Base-by-base conservation (phyloP, 306 rosid species). In the Sindora glabra region DNA sequence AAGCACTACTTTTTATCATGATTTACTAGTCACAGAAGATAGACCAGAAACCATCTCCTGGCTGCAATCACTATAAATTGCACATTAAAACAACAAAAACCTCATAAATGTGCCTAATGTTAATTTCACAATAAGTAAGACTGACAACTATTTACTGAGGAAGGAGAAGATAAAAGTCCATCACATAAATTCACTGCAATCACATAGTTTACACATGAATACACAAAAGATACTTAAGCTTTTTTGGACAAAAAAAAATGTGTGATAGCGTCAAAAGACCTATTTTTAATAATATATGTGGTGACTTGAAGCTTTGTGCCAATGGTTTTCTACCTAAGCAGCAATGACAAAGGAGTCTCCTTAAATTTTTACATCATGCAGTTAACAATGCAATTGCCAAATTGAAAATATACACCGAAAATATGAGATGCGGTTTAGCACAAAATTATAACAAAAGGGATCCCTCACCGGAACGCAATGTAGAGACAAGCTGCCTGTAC, bases 401-500 rank as follows among this genome's bases (percentile, higher is more conserved):
- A 71, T 38, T 44, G 52, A 34, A 73, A 65, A 36, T 3, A 15
- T 14, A 38, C 5, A 45, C 13, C 65, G 26, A 37, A 41, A 39
- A 61, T 39, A 38, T 54, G 18, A 38, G 29, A 45, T 56, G 17
- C 3, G 13, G 54, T 26, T 10, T 51, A 16, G 8, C 25, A 29
- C 37, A 60, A 39, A 33, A 22, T 18, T 15, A 48, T 41, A 9
- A 27, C 8, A 42, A 46, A 57, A 41, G 45, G 36, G 62, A n/a
- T n/a, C 56, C 16, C 67, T 49, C 70, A 89, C 95, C 95, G 81
- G 61, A 90, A 89, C 25, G 96, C 89, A 74, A 86, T 77, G 70
- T 89, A 89, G 14, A 86, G 84, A 78, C 96, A 89, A 37, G 96
- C 83, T 56, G 95, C 91, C 50, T 69, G 77, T 46, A 89, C 96